These are phyloP conservation scores for Avicennia marina DNA, from an alignment of 257 asterid genomes.

Conservation along the genomic window DNA sequence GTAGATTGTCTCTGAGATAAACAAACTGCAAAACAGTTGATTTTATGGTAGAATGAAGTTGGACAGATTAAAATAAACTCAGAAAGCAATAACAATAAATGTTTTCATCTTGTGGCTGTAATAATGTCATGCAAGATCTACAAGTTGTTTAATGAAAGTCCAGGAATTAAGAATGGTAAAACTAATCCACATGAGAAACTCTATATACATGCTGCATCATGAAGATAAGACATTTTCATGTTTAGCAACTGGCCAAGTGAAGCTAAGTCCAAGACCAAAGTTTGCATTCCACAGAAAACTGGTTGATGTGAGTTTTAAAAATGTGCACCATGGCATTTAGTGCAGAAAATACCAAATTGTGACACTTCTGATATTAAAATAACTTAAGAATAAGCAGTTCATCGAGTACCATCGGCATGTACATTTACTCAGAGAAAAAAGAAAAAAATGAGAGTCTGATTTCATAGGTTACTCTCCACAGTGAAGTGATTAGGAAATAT, in stretches of 20 bases:
- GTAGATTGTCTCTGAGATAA: constrained; percentile 92
- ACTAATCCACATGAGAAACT: neutral
- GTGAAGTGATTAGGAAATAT: constrained; percentile 2
- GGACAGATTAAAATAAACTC: constrained; percentile 3
- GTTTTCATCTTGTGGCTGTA: too few species aligned
- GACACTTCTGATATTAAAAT: neutral
- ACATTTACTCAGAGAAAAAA: neutral
- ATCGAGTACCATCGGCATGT: constrained; percentile 5
- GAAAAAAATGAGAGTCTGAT: constrained; percentile 5
- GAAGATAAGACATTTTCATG: too few species aligned
- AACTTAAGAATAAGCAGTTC: neutral
- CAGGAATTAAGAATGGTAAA: neutral
- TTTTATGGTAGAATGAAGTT: constrained; percentile 6
- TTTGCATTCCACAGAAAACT: neutral
- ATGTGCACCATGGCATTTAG: neutral
- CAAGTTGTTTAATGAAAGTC: neutral
- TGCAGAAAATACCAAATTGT: neutral
- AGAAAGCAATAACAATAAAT: constrained; percentile 1
- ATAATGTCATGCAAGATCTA: too few species aligned
- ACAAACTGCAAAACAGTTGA: constrained; percentile 66
- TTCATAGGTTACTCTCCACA: constrained; percentile 6
- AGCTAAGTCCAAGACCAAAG: too few species aligned
- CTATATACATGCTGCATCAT: too few species aligned
- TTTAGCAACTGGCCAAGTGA: too few species aligned
- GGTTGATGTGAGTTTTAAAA: neutral